Evolutionary conservation across 495 filamentous ascomycete species (phyloP).

Genomic region (Aspergillus wentii): DNA sequence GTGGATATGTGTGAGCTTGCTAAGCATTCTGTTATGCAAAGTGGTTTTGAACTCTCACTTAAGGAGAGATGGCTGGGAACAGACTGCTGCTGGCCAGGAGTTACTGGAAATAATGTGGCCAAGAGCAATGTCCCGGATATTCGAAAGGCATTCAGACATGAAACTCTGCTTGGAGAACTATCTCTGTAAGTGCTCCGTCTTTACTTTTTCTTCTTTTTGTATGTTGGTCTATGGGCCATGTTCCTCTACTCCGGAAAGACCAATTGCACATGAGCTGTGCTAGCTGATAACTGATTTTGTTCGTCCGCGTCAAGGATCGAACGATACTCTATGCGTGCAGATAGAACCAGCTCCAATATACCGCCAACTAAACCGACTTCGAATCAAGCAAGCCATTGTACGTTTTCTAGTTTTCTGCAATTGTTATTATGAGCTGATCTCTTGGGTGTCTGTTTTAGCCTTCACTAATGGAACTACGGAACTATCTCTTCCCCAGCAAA

Average conservation of each 20-base stretch:
- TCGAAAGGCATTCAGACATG: constrained; percentile 79
- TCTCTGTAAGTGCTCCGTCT: constrained; percentile 57
- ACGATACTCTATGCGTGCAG: constrained; percentile 22
- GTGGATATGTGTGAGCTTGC: constrained; percentile 99
- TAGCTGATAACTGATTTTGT: too few species aligned
- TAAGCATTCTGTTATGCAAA: constrained; percentile 90
- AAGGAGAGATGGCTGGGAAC: constrained; percentile 88
- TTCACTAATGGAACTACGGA: too few species aligned
- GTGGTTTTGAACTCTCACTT: constrained; percentile 82
- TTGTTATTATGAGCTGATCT: too few species aligned
- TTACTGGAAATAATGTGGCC: constrained; percentile 79
- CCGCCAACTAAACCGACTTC: background rate
- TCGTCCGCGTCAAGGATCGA: constrained; percentile 28
- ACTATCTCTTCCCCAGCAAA: too few species aligned
- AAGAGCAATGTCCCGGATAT: constrained; percentile 96
- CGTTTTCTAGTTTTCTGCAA: background rate
- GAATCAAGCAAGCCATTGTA: background rate
- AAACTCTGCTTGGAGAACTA: constrained; percentile 76
- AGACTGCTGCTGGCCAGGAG: constrained; percentile 67
- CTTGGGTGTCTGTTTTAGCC: too few species aligned
- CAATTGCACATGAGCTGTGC: constrained; percentile 5
- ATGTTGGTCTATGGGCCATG: background rate
- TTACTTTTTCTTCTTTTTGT: background rate
- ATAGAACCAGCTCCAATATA: too few species aligned
- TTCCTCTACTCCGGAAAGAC: too few species aligned